Evolutionary conservation across 225 moss, liverwort and hornwort species (phyloP), one percentile per base, ranked within the genome.

Genomic region (Physcomitrellopsis africana): DNA sequence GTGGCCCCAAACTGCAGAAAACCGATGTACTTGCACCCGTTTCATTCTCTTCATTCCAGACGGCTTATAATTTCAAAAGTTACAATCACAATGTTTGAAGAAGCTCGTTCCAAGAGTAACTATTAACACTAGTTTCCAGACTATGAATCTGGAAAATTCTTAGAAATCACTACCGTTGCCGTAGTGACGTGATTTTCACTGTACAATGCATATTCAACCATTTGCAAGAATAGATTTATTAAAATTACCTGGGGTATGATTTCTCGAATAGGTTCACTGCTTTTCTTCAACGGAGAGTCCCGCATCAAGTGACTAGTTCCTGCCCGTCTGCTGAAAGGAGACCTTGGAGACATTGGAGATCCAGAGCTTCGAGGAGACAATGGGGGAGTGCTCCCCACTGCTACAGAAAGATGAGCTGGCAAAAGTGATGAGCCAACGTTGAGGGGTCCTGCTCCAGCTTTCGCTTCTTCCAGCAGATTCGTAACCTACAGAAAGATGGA

Each of bases 321-420:
- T 29, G 79, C 83, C 67, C 94, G 88, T 86, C 93, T 91, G 87
- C 93, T 94, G 81, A 99, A 92, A 70, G 97, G 94, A 76, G 97
- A 99, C 60, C 91, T 95, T 18, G 97, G 97, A 49, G 97, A 99
- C 81, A 92, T 85, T 32, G 96, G 96, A 18, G 96, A 96, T 56
- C 84, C 77, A 64, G 87, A 84, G 76, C 92, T 93, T 76, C 97
- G 88, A 37, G 97, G 97, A 65, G 97, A 99, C 81, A 99, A 83
- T 15, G 97, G 97, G 10, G 97, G 97, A 18, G 97, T 95, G 78
- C 85, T 92, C 75, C 97, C 97, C 26, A 87, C 90, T 61, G 80
- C 72, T 49, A 76, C 86, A 37, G 85, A 76, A 70, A 99, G 94
- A 46, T 91, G 79, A 60, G 79, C 77, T 18, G 94, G 90, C 77